Percentiles rank a stretch among this genome's conserved stretches.
Conservation (phyloP, 2,329 filamentous ascomycete species). For the Monosporascus ibericus region DNA sequence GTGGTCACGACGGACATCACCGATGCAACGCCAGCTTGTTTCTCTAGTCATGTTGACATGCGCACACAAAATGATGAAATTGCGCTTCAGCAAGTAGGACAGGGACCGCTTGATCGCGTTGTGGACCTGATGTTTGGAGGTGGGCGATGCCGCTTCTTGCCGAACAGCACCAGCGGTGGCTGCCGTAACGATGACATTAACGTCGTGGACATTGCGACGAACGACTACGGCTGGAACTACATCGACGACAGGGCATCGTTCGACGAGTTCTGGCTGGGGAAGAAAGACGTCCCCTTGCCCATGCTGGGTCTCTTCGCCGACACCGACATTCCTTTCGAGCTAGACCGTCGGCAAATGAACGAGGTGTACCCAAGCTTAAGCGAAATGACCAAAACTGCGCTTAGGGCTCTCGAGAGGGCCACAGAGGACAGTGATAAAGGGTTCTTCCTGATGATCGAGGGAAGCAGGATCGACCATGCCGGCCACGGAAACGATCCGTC, state of each 20-base stretch:
- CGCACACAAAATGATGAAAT: conserved; percentile 83
- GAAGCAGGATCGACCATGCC: conserved; percentile 91
- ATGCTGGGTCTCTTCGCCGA: conserved; percentile 79
- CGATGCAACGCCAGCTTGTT: conserved; percentile 93
- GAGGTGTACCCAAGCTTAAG: conserved; percentile 81
- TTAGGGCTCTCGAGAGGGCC: conserved; percentile 72
- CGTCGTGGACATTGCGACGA: conserved; percentile 64
- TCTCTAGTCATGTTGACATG: conserved; percentile 78
- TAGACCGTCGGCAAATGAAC: conserved; percentile 75
- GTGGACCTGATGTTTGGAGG: conserved; percentile 93
- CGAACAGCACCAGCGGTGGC: conserved; percentile 73
- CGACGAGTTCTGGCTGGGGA: conserved; percentile 63
- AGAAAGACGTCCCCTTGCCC: conserved; percentile 63
- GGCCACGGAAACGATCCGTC: conserved; percentile 81
- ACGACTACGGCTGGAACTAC: conserved; percentile 75
- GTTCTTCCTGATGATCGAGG: conserved; percentile 99
- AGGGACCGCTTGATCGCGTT: conserved; percentile 77
- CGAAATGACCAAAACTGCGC: conserved; percentile 82
- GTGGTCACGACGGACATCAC: conserved; percentile 94
- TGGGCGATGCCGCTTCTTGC: conserved; percentile 86
- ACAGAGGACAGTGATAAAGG: conserved; percentile 81
- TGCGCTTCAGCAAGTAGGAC: conserved; percentile 84
- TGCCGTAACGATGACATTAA: conserved; percentile 78
- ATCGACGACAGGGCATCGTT: conserved; percentile 67
- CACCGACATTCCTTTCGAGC: conserved; percentile 83